Evolutionary conservation across 1,139 yeast genomes (phyloP).

Genomic region (Hyphopichia wangnamkhiaoensis): DNA sequence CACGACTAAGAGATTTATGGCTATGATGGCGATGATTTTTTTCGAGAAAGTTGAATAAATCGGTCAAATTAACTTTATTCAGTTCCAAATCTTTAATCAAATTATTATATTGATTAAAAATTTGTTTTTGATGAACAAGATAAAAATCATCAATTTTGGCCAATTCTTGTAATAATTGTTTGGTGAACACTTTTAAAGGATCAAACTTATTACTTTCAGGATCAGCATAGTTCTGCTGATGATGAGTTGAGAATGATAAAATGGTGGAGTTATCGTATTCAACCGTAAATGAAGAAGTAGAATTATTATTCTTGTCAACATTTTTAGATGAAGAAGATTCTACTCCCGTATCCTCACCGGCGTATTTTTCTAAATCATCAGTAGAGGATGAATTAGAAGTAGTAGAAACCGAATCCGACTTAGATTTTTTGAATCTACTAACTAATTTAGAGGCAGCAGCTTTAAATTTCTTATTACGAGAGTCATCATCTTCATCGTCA

Average conservation of each 20-base stretch:
- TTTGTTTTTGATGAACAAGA: conserved; percentile 46
- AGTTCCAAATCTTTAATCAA: conserved; percentile 41
- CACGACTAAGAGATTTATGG: conserved; percentile 7
- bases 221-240: conserved; percentile 13
- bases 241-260: conserved; percentile 15
- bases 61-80: conserved; percentile 30
- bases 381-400: too few species aligned
- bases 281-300: conserved; percentile 19
- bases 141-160: conserved; percentile 59
- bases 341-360: not conserved
- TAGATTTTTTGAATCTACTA: conserved; percentile 13
- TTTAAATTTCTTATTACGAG: conserved; percentile 4
- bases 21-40: conserved; percentile 26
- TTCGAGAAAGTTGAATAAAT: conserved; percentile 23
- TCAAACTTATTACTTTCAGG: conserved; percentile 28
- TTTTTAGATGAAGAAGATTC: conserved; percentile 5
- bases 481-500: conserved; percentile 7
- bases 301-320: conserved; percentile 16
- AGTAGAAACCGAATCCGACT: too few species aligned
- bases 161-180: conserved; percentile 57
- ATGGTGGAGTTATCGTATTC: conserved; percentile 34
- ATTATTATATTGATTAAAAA: conserved; percentile 45
- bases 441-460: conserved; percentile 15
- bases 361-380: conserved; percentile 8
- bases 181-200: conserved; percentile 51